Evolutionary conservation across 768 basidiomycete genomes (phyloP), one percentile per base, ranked within the genome.

Genomic region (Phaeotremella skinneri): DNA sequence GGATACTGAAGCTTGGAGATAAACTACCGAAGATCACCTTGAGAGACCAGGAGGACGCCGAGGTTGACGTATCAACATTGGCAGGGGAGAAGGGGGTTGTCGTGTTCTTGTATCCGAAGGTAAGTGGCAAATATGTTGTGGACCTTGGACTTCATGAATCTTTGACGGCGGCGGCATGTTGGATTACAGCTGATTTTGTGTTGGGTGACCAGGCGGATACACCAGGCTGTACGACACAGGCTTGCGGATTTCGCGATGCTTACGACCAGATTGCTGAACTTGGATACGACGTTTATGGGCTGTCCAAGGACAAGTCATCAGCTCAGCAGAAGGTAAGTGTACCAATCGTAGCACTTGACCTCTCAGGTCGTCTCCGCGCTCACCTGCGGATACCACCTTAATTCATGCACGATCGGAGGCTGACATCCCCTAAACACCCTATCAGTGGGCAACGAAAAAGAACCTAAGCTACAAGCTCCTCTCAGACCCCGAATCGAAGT

Each of bases 161-260:
- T n/a, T n/a, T n/a, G n/a, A n/a, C n/a, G n/a, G n/a, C 42, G 23
- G 14, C 23, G 29, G 16, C 17, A 67, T 64, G 87, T 80, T 27
- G 42, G 55, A 76, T 64, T 49, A 29, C 29, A 21, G 34, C 57
- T 52, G 56, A 49, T 56, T 58, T 41, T 43, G 27, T 45, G 54
- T 17, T 9, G 39, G 21, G 41, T 27, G 26, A 55, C 61, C 52
- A 69, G 63, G 74, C 74, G 21, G 61, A 67, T 58, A 75, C 74
- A 6, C 77, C 64, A 53, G 91, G 93, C 30, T 96, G 93, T 79
- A 97, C 91, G 2, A 86, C 79, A 32, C 92, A 97, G 75, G 92
- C 93, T 0, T 97, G 93, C 73, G 88, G 86, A 3, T 98, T 89
- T 82, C 83, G 91, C 20, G 92, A 97, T 73, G 81, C 80, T 52